Conservation (phyloP, 371 early-diverging fungal genomes). For the Mucor indicus region DNA sequence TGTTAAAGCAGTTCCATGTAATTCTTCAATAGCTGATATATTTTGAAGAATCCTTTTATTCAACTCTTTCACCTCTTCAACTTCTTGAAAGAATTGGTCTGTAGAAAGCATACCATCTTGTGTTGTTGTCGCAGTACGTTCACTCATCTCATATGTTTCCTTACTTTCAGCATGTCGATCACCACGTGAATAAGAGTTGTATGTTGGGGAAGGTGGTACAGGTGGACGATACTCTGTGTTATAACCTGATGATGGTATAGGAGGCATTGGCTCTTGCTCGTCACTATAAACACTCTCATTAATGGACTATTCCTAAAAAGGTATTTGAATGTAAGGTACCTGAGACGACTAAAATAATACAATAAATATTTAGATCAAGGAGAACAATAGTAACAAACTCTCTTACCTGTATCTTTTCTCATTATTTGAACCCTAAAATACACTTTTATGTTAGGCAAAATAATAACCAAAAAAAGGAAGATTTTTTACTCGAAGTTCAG, state of each 20-base stretch:
- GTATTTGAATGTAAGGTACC: slow-evolving; percentile 14
- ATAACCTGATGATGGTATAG: slow-evolving; percentile 31
- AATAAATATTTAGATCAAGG: neutral
- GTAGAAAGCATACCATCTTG: slow-evolving; percentile 28
- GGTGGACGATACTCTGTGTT: slow-evolving; percentile 40
- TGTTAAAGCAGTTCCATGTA: slow-evolving; percentile 68
- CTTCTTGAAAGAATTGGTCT: slow-evolving; percentile 50
- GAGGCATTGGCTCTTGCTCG: slow-evolving; percentile 40
- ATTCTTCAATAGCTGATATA: slow-evolving; percentile 63
- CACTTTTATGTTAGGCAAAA: neutral
- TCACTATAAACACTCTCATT: slow-evolving; percentile 22
- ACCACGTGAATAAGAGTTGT: slow-evolving; percentile 26
- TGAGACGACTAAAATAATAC: slow-evolving; percentile 29
- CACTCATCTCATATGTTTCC: slow-evolving; percentile 48
- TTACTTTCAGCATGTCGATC: slow-evolving; percentile 24
- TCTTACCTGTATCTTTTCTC: slow-evolving; percentile 49
- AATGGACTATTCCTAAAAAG: neutral
- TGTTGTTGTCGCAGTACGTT: slow-evolving; percentile 6
- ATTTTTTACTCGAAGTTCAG: slow-evolving; percentile 37
- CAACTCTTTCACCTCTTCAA: slow-evolving; percentile 68
- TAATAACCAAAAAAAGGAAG: neutral
- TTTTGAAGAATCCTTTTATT: slow-evolving; percentile 59
- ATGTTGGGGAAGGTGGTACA: slow-evolving; percentile 35
- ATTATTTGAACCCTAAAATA: slow-evolving; percentile 25
- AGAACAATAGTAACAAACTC: neutral